A percentile compares a stretch with the other conserved stretches of the same genome.
Conservation (phyloP, 805 yeast species). For the Wickerhamiella allomyrinae region DNA sequence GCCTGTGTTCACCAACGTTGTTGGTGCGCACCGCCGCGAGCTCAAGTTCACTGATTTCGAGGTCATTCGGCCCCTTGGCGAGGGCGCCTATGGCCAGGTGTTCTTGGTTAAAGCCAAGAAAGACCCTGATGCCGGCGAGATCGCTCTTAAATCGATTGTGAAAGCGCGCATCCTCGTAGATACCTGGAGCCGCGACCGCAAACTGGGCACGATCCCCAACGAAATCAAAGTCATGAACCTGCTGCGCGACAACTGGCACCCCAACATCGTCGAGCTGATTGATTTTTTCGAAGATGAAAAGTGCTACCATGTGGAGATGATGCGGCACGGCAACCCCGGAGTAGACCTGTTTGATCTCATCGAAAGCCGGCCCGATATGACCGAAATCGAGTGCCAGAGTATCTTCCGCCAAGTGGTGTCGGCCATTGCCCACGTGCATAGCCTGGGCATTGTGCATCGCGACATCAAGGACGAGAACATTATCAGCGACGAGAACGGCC, state of each 20-base stretch:
- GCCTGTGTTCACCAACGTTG: slow-evolving; percentile 22
- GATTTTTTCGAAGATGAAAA: slow-evolving; percentile 89
- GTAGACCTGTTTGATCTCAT: slow-evolving; percentile 86
- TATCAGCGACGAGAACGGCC: slow-evolving; percentile 63
- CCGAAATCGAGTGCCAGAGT: slow-evolving; percentile 60
- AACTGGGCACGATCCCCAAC: slow-evolving; percentile 86
- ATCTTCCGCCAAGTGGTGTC: slow-evolving; percentile 68
- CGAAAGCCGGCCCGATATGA: slow-evolving; percentile 70
- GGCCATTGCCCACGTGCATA: slow-evolving; percentile 70
- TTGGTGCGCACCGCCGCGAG: slow-evolving; percentile 57
- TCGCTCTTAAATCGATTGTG: slow-evolving; percentile 68
- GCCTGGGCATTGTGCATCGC: slow-evolving; percentile 78
- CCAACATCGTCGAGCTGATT: slow-evolving; percentile 67
- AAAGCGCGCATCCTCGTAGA: slow-evolving; percentile 89
- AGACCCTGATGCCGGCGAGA: slow-evolving; percentile 51
- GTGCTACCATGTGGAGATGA: slow-evolving; percentile 81
- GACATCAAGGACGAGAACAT: slow-evolving; percentile 93
- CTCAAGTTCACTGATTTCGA: slow-evolving; percentile 60
- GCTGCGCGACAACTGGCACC: slow-evolving; percentile 58
- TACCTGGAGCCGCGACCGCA: slow-evolving; percentile 91
- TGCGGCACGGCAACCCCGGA: slow-evolving; percentile 81
- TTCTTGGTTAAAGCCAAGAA: slow-evolving; percentile 46
- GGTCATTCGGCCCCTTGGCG: slow-evolving; percentile 70
- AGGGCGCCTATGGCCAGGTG: slow-evolving; percentile 95
- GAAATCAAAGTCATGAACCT: slow-evolving; percentile 88